These are phyloP conservation scores for Begonia masoniana DNA, from an alignment of 306 rosid species.

Conservation along the genomic window DNA sequence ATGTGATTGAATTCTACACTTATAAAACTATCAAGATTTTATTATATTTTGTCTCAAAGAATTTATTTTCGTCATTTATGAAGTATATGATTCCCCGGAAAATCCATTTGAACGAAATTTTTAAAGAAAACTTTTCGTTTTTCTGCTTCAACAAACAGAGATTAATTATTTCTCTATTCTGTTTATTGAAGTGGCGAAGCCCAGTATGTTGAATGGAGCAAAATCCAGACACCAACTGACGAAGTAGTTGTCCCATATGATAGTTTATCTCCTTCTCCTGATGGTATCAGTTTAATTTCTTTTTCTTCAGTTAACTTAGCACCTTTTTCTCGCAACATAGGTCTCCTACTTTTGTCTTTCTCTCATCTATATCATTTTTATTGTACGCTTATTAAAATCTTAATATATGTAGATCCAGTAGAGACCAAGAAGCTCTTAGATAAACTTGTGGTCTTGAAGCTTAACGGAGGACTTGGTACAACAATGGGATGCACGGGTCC, in stretches of 20 bases:
- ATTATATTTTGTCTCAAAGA: no score
- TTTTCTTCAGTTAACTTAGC: no score
- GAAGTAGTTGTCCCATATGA: conserved; percentile 94
- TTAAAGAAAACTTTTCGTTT: background rate
- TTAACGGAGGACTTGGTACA: conserved; percentile 94
- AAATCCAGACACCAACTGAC: conserved; percentile 97
- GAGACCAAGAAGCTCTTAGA: conserved; percentile 70
- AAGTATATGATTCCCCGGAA: no score
- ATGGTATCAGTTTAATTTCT: conserved; percentile 21
- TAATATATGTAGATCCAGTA: conserved; percentile 38
- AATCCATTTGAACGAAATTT: no score
- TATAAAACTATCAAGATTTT: no score
- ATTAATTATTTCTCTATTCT: background rate
- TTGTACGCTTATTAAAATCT: conserved; percentile 1
- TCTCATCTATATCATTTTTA: background rate
- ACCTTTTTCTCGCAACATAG: no score
- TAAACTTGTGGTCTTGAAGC: conserved; percentile 92
- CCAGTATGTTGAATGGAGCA: conserved; percentile 85
- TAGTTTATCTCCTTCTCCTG: conserved; percentile 54
- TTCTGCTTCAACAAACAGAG: background rate
- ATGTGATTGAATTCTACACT: no score
- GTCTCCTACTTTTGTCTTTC: no score
- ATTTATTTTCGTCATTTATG: no score
- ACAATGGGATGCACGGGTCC: conserved; percentile 98
- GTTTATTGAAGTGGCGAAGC: conserved; percentile 65